These are phyloP conservation scores for Penicillium steckii DNA, from an alignment of 495 filamentous ascomycete species.

Conservation along the genomic window DNA sequence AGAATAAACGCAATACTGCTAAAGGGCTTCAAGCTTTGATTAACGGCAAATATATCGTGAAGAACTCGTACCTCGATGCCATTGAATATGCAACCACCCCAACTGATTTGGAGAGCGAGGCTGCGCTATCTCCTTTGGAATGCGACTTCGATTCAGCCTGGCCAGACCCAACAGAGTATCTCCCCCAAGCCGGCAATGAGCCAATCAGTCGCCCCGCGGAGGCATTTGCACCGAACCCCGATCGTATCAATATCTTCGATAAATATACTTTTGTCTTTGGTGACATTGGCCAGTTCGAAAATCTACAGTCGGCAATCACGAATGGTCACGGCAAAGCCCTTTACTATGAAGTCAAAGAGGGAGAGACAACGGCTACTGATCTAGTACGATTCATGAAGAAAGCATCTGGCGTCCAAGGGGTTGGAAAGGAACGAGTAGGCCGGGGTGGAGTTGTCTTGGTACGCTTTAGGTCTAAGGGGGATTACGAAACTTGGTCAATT, in stretches of 20 bases:
- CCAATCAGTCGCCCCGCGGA: conserved; percentile 58
- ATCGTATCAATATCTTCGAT: conserved; percentile 71
- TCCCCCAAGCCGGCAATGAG: conserved; percentile 76
- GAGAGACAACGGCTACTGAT: conserved; percentile 69
- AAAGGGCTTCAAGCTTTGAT: conserved; percentile 87
- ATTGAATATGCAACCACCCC: conserved; percentile 65
- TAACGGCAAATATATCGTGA: conserved; percentile 78
- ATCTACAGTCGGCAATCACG: conserved; percentile 68
- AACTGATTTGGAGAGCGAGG: conserved; percentile 49
- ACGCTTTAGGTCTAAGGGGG: conserved; percentile 64
- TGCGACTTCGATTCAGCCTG: conserved; percentile 77
- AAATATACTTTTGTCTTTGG: conserved; percentile 90
- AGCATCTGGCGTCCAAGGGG: conserved; percentile 68
- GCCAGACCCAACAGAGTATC: conserved; percentile 69
- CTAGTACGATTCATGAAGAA: conserved; percentile 75
- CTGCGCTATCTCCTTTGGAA: conserved; percentile 67
- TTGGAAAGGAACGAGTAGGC: conserved; percentile 59
- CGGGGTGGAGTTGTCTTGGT: conserved; percentile 77
- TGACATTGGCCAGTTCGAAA: conserved; percentile 74
- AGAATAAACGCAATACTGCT: conserved; percentile 84
- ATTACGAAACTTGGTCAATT: conserved; percentile 65
- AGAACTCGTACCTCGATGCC: conserved; percentile 70
- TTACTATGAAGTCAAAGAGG: conserved; percentile 57
- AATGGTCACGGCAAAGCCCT: conserved; percentile 83
- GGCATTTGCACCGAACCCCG: conserved; percentile 66